A percentile compares a stretch with the other conserved stretches of the same genome.
Evolutionary conservation across 306 rosid species (phyloP).

Genomic region (Citrullus mucosospermus): DNA sequence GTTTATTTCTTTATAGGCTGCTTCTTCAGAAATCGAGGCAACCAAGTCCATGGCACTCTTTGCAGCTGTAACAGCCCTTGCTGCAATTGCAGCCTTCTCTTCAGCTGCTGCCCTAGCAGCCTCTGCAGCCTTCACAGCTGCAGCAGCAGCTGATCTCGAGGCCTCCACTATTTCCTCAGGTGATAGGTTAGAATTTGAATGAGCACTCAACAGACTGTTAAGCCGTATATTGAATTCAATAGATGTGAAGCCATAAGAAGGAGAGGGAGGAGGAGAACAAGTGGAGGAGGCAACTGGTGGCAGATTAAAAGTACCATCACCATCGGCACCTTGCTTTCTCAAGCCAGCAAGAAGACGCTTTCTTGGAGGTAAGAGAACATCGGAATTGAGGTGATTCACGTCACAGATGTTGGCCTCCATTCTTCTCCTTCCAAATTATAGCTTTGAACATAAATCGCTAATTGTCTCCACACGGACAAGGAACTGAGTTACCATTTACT

Average conservation of each 20-base stretch:
- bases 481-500: constrained; percentile 21
- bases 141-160: constrained; percentile 44
- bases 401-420: constrained; percentile 77
- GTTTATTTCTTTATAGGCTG: constrained; percentile 36
- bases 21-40: constrained; percentile 70
- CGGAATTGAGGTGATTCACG: constrained; percentile 68
- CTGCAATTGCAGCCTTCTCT: constrained; percentile 73
- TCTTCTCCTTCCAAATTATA: constrained; percentile 15
- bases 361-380: constrained; percentile 89
- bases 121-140: constrained; percentile 66
- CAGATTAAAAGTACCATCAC: constrained; percentile 34
- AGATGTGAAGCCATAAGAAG: constrained; percentile 33
- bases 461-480: constrained; percentile 20
- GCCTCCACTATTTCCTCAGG: constrained; percentile 62
- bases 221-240: constrained; percentile 51
- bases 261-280: constrained; percentile 38
- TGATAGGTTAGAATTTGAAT: constrained; percentile 45
- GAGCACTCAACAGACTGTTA: constrained; percentile 51
- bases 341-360: constrained; percentile 94
- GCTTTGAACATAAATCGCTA: constrained; percentile 20
- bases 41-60: constrained; percentile 80
- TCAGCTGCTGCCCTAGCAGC: constrained; percentile 74
- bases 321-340: constrained; percentile 65
- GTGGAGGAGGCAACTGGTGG: constrained; percentile 47
- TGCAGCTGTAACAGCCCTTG: constrained; percentile 77